Base-by-base conservation (phyloP, 192 early-diverging fungal genomes). In the Umbelopsis sp. region DNA sequence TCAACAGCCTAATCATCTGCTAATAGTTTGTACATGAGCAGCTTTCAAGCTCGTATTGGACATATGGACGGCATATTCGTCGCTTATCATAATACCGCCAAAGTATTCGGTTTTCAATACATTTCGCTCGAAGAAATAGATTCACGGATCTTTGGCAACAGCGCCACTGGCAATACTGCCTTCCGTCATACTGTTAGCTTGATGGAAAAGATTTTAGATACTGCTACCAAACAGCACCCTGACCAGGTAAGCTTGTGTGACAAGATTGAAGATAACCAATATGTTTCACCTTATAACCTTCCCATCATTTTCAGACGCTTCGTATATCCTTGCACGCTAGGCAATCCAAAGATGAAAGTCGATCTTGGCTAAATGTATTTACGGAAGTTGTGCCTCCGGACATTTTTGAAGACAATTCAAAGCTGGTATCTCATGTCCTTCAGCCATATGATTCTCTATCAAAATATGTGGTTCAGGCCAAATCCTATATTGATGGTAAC, bases 1-100 rank as follows among this genome's bases (percentile, higher is more conserved):
- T 41, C 8, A 41, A 11, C 8, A 11, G 12, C 8, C 8, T 38
- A 38, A 38, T 5, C 8, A 6, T 41, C 7, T 38, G 38, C 38
- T 41, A 41, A 41, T 11, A 44, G 20, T 45, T n/a, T 20, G n/a
- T 43, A 49, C 14, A 66, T 52, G 31, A 81, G 79, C 80, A 96
- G 91, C 78, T 90, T 97, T 56, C 96, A 98, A 81, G 93, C 87
- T 2, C 90, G 95, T 6, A 96, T 98, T 49, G 96, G 96, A 3
- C 87, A 91, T 68, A 98, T 98, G 96, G 95, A 97, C 74, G 96
- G 96, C 1, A 90, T 97, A 4, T 91, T 98, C 74, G 93, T 98
- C 1, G 86, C 89, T 2, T 97, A 94, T 74, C 96, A 98, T 81
- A 98, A 96, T 77, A 96, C 95, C 11, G 82, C 86, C 20, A 85